Evolutionary conservation across 352 stramenopile species (phyloP).

Genomic region (Phytophthora citrophthora): DNA sequence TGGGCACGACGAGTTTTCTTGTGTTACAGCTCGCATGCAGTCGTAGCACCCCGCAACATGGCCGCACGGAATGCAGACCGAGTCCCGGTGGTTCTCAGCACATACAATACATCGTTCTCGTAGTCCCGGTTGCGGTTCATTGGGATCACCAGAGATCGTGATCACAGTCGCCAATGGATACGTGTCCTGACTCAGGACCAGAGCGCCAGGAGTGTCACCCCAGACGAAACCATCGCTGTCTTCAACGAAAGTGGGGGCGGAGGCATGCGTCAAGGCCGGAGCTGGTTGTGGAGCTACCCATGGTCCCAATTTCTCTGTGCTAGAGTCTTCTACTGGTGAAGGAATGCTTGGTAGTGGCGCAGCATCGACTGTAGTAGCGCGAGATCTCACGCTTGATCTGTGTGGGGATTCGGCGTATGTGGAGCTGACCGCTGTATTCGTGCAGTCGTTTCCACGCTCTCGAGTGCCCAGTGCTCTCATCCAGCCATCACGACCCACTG

Average conservation of each 20-base stretch:
- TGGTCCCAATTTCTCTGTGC: slow-evolving; percentile 2
- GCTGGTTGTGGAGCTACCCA: slow-evolving; percentile 7
- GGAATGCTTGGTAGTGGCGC: not conserved
- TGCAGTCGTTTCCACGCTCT: slow-evolving; percentile 17
- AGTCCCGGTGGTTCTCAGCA: slow-evolving; percentile 48
- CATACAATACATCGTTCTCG: slow-evolving; percentile 58
- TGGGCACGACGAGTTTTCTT: slow-evolving; percentile 41
- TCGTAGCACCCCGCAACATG: slow-evolving; percentile 62
- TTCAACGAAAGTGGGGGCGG: slow-evolving; percentile 38
- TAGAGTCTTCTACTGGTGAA: slow-evolving; percentile 1
- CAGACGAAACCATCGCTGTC: slow-evolving; percentile 27
- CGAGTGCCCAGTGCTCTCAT: slow-evolving; percentile 38
- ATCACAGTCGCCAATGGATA: slow-evolving; percentile 33
- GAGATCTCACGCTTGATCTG: slow-evolving; percentile 13
- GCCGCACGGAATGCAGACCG: slow-evolving; percentile 67
- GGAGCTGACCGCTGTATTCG: slow-evolving; percentile 15
- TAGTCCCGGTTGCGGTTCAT: slow-evolving; percentile 20
- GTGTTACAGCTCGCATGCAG: slow-evolving; percentile 48
- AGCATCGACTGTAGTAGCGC: slow-evolving; percentile 5
- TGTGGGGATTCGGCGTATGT: slow-evolving; percentile 11
- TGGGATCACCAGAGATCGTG: slow-evolving; percentile 31
- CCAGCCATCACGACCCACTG: slow-evolving; percentile 41
- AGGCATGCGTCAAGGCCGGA: slow-evolving; percentile 1
- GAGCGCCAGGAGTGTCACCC: slow-evolving; percentile 3
- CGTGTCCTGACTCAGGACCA: not conserved